A percentile compares a stretch with the other conserved stretches of the same genome.
phyloP scores from a whole-genome alignment of 2,329 filamentous ascomycete genomes.

The Phoma herbarum region DNA sequence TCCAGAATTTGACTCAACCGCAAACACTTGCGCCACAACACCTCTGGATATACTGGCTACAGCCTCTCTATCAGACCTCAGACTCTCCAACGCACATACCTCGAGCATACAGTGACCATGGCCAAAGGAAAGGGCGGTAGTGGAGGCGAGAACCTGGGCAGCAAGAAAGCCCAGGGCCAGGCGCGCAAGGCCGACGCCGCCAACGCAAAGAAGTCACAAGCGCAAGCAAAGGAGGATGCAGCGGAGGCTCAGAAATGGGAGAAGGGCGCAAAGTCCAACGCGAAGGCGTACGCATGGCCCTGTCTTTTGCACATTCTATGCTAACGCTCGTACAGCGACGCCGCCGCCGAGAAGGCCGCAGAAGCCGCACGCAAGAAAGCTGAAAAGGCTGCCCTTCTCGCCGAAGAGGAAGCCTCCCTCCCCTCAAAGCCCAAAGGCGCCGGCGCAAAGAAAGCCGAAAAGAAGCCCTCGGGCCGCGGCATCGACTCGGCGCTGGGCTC shows the following conservation, averaged over 20 bases:
- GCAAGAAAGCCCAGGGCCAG: slow-evolving; percentile 89
- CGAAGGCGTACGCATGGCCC: slow-evolving; percentile 78
- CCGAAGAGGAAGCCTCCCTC: slow-evolving; percentile 79
- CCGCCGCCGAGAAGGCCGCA: slow-evolving; percentile 82
- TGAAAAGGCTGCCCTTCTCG: slow-evolving; percentile 82
- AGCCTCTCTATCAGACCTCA: background rate
- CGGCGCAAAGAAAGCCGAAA: slow-evolving; percentile 68
- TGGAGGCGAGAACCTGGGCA: slow-evolving; percentile 68
- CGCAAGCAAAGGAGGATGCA: slow-evolving; percentile 70
- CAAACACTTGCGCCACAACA: slow-evolving; percentile 1
- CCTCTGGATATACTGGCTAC: background rate
- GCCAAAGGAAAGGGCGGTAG: slow-evolving; percentile 63
- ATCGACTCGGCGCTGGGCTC: slow-evolving; percentile 69
- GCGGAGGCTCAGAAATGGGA: slow-evolving; percentile 81
- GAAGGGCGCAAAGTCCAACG: slow-evolving; percentile 82
- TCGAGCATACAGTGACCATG: slow-evolving; percentile 31
- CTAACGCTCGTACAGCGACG: slow-evolving; percentile 67
- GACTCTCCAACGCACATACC: background rate
- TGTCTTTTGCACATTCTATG: background rate
- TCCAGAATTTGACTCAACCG: slow-evolving; percentile 23
- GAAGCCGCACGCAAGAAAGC: slow-evolving; percentile 89
- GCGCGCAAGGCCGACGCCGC: slow-evolving; percentile 92
- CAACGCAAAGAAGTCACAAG: slow-evolving; percentile 77
- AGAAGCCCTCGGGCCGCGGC: slow-evolving; percentile 62
- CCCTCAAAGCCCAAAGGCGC: slow-evolving; percentile 71